phyloP scores from a whole-genome alignment of 2,329 filamentous ascomycete species.

The Fusarium siculi region DNA sequence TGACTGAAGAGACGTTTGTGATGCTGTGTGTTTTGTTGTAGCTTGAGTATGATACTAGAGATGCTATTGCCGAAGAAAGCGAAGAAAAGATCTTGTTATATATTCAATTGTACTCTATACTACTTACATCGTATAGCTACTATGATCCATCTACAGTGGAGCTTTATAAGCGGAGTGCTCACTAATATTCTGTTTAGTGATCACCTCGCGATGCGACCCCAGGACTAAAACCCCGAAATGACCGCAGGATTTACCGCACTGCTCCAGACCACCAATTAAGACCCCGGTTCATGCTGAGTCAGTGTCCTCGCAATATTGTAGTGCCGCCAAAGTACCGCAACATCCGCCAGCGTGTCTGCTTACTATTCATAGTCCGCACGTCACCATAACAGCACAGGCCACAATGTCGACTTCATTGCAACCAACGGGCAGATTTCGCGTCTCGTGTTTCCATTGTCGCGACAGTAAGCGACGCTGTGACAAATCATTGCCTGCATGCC shows the following conservation, averaged over 20 bases:
- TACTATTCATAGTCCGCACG: background rate
- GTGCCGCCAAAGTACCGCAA: background rate
- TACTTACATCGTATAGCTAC: fast-evolving
- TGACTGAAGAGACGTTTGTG: fast-evolving
- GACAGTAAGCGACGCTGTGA: background rate
- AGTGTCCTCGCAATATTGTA: too few relatives aligned
- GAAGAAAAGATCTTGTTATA: fast-evolving
- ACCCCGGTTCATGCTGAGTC: fast-evolving
- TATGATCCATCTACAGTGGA: background rate
- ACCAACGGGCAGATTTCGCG: fast-evolving
- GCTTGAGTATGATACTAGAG: fast-evolving
- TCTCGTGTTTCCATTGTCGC: background rate
- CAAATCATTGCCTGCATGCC: background rate
- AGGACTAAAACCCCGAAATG: background rate
- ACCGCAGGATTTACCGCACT: background rate
- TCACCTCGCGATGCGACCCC: background rate
- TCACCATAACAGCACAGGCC: too few relatives aligned
- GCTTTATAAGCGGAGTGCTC: background rate
- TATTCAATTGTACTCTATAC: fast-evolving
- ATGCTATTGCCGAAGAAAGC: fast-evolving
- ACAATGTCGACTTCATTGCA: too few relatives aligned
- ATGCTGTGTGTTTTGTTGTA: fast-evolving
- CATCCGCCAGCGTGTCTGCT: fast-evolving
- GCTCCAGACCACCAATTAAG: fast-evolving
- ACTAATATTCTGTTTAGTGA: background rate